Conservation (phyloP, 257 asterid species). For the Solanum pimpinellifolium region DNA sequence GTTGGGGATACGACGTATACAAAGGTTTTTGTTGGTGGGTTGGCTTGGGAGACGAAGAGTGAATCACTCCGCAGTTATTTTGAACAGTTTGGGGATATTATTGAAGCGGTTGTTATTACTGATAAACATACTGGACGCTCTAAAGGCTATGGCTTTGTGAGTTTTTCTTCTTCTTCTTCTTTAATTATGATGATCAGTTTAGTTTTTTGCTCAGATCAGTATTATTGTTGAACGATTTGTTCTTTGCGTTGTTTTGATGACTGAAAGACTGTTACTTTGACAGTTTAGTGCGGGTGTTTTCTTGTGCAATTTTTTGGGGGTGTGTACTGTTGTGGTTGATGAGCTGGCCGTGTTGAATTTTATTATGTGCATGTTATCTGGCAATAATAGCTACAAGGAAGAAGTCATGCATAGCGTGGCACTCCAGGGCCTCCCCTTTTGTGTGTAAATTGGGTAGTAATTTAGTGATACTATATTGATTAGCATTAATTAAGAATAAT, state of each 20-base stretch:
- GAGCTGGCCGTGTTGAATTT: not conserved
- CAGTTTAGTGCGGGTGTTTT: not conserved
- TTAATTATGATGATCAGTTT: not conserved
- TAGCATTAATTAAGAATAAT: not conserved
- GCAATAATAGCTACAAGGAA: not conserved
- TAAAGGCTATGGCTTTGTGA: conserved; percentile 36
- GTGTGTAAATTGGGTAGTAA: not conserved
- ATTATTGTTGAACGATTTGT: not conserved
- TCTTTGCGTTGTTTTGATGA: not conserved
- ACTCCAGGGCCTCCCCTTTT: not conserved
- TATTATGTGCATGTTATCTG: not conserved
- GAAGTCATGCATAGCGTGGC: not conserved
- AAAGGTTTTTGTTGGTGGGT: conserved; percentile 27
- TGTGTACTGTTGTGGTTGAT: not conserved
- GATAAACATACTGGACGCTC: conserved; percentile 26
- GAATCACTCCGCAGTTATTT: conserved; percentile 17
- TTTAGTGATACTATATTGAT: not conserved
- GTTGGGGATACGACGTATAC: conserved; percentile 16
- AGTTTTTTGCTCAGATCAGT: not conserved
- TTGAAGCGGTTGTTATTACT: conserved; percentile 30
- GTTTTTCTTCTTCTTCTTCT: not conserved
- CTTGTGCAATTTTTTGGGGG: not conserved
- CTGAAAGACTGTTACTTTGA: not conserved
- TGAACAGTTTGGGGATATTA: conserved; percentile 32
- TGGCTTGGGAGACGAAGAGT: conserved; percentile 31